A percentile compares a stretch with the other conserved stretches of the same genome.
These are phyloP conservation scores for Irineochytrium annulatum DNA, from an alignment of 192 early-diverging fungal species.

Conservation along the genomic window DNA sequence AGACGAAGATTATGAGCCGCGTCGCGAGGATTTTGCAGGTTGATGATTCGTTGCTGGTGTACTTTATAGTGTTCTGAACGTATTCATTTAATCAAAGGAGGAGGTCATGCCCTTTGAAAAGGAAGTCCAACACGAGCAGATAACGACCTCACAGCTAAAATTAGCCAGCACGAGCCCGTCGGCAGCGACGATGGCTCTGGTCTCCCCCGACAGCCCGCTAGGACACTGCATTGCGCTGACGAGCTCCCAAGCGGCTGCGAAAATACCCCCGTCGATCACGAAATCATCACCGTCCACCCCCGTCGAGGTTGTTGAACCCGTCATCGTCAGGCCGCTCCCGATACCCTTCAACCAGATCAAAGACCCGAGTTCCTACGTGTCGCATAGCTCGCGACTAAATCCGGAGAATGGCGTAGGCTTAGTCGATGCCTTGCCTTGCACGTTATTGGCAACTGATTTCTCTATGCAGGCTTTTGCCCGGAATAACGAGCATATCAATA, in stretches of 20 bases:
- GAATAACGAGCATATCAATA: constrained; percentile 12
- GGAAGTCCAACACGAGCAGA: constrained; percentile 19
- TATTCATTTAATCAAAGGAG: background rate
- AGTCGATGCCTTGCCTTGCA: background rate
- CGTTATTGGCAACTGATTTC: background rate
- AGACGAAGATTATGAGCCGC: constrained; percentile 10
- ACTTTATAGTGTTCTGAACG: background rate
- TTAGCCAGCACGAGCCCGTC: constrained; percentile 1
- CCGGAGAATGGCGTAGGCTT: constrained; percentile 30
- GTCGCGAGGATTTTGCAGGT: constrained; percentile 15
- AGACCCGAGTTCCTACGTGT: constrained; percentile 38
- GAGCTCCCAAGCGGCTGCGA: background rate
- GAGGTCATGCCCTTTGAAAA: constrained; percentile 20
- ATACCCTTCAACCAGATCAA: constrained; percentile 24
- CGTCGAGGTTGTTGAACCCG: background rate
- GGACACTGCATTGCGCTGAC: background rate
- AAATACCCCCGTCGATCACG: background rate
- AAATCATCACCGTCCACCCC: background rate
- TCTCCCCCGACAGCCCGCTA: background rate
- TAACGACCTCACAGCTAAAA: constrained; percentile 13
- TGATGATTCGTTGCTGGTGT: background rate
- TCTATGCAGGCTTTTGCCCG: constrained; percentile 8
- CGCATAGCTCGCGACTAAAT: constrained; percentile 37
- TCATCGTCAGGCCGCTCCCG: constrained; percentile 7
- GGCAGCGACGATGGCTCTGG: background rate